Conservation (phyloP, 805 yeast genomes). For the Myxozyma kluyveri region DNA sequence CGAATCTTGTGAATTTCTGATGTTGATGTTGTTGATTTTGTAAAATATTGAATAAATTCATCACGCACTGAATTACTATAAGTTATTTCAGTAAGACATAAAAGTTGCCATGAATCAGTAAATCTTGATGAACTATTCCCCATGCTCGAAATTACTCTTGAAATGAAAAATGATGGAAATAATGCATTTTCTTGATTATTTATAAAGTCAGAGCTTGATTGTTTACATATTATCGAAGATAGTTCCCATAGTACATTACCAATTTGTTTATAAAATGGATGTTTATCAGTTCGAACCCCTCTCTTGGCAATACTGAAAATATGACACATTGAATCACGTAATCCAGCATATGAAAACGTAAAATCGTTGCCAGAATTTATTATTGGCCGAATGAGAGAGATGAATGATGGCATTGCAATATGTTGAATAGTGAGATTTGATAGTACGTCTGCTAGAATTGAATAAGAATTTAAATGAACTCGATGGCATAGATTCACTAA, state of each 20-base stretch:
- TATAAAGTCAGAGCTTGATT: too few relatives aligned
- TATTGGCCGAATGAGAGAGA: too few relatives aligned
- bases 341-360: neutral
- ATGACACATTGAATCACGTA: conserved; percentile 6
- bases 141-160: neutral
- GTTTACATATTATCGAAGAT: conserved; percentile 2
- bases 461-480: conserved; percentile 8
- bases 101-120: conserved; percentile 9
- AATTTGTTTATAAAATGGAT: conserved; percentile 2
- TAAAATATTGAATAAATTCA: conserved; percentile 5
- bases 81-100: conserved; percentile 10
- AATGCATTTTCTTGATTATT: neutral
- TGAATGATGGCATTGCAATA: too few relatives aligned
- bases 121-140: conserved; percentile 7
- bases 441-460: conserved; percentile 2
- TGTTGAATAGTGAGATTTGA: neutral
- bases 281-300: conserved; percentile 4
- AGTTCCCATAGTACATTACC: neutral
- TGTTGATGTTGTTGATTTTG: conserved; percentile 1
- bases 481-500: conserved; percentile 1
- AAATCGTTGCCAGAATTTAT: too few relatives aligned
- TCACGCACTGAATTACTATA: conserved; percentile 1
- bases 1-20: neutral
- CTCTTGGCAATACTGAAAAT: conserved; percentile 3
- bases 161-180: conserved; percentile 3